Percentiles rank a stretch among this genome's conserved stretches.
These are phyloP conservation scores for Stenogyne calaminthoides DNA, from an alignment of 305 asterid genomes.

Conservation along the genomic window DNA sequence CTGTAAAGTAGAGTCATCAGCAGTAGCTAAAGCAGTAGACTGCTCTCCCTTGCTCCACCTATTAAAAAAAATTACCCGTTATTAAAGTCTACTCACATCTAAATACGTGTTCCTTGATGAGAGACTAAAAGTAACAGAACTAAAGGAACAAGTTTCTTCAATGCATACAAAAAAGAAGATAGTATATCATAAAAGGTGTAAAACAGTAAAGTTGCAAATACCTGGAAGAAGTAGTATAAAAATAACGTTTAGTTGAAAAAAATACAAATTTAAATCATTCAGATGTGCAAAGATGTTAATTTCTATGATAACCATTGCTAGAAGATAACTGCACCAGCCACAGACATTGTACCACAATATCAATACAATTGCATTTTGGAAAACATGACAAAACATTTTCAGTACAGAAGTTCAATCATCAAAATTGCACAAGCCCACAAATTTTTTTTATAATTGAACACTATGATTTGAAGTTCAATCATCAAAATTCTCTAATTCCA, in stretches of 20 bases:
- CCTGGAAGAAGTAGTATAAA: not conserved
- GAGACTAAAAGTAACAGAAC: no score
- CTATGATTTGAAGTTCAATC: not conserved
- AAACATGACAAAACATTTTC: not conserved
- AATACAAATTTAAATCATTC: not conserved
- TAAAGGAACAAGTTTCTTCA: not conserved
- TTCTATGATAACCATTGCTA: conserved; percentile 1
- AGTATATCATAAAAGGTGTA: not conserved
- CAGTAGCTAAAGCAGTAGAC: conserved; percentile 88
- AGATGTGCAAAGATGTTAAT: not conserved
- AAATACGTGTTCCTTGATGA: not conserved
- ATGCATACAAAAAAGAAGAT: not conserved
- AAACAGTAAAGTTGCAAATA: not conserved
- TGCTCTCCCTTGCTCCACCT: conserved; percentile 99
- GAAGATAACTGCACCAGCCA: conserved; percentile 1
- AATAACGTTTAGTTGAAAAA: not conserved
- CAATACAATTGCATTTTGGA: not conserved
- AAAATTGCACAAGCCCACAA: not conserved
- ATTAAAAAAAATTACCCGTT: no score
- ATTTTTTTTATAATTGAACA: no score
- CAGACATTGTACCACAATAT: not conserved
- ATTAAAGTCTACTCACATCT: not conserved
- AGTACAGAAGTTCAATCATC: no score
- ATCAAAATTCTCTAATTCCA: not conserved
- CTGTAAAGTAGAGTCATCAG: conserved; percentile 71